These are phyloP conservation scores for Colletotrichum zoysiae DNA, from an alignment of 2,329 filamentous ascomycete species.

Conservation along the genomic window DNA sequence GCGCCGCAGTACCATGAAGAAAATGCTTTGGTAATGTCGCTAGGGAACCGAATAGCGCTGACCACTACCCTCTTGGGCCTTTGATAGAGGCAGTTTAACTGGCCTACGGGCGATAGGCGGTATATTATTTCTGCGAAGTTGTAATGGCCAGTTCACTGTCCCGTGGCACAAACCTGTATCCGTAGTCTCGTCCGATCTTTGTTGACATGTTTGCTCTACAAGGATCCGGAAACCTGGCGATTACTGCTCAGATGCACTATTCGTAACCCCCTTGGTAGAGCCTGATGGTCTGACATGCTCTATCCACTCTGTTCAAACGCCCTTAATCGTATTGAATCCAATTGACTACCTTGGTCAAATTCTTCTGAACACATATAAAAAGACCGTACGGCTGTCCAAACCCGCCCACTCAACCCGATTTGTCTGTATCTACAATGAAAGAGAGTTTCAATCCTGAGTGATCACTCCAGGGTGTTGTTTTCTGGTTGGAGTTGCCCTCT, in stretches of 20 bases:
- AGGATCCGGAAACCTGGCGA: too few relatives aligned
- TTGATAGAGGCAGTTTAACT: background rate
- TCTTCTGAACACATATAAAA: background rate
- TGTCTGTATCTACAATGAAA: background rate
- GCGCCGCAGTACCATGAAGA: slow-evolving; percentile 18
- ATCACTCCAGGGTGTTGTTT: slow-evolving; percentile 26
- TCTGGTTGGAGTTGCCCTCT: background rate
- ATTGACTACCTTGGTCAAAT: too few relatives aligned
- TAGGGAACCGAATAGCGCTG: slow-evolving; percentile 20
- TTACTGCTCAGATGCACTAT: too few relatives aligned
- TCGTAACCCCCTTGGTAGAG: too few relatives aligned
- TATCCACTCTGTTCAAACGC: too few relatives aligned
- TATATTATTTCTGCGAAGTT: too few relatives aligned
- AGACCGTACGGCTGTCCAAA: background rate
- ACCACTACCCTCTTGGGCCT: slow-evolving; percentile 6
- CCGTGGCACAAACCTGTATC: too few relatives aligned
- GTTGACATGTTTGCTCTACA: too few relatives aligned
- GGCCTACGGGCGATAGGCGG: background rate
- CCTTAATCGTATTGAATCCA: too few relatives aligned
- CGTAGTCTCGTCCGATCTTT: too few relatives aligned
- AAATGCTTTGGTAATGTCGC: slow-evolving; percentile 8
- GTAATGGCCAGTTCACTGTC: too few relatives aligned
- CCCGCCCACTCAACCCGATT: background rate
- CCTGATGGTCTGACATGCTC: too few relatives aligned
- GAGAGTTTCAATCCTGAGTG: slow-evolving; percentile 29